A percentile compares a stretch with the other conserved stretches of the same genome.
Evolutionary conservation across 106 monocot species (phyloP).

Genomic region (Acanthochlamys bracteata): DNA sequence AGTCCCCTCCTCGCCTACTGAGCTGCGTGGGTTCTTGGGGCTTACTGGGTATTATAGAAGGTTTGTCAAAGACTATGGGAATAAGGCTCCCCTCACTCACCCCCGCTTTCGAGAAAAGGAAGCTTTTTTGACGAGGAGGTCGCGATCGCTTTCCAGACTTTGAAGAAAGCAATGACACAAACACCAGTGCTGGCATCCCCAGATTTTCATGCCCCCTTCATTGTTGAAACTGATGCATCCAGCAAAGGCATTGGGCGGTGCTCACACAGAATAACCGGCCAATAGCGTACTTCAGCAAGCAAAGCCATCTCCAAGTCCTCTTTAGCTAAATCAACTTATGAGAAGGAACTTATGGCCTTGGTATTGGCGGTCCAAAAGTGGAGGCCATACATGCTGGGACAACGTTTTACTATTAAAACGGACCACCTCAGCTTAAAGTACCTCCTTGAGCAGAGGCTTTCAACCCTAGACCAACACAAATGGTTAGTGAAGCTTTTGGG

Average conservation of each 20-base stretch:
- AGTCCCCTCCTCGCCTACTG: background rate
- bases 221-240: slow-evolving; percentile 11
- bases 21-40: background rate
- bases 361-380: background rate
- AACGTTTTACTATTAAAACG: background rate
- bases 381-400: background rate
- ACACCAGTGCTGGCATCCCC: background rate
- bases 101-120: background rate
- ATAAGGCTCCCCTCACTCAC: background rate
- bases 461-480: background rate
- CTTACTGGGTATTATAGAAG: background rate
- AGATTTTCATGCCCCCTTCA: slow-evolving; percentile 1
- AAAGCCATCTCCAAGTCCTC: background rate
- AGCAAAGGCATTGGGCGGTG: slow-evolving; percentile 3
- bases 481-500: slow-evolving; percentile 3
- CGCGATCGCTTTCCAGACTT: background rate
- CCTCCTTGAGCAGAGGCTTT: background rate
- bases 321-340: slow-evolving; percentile 1
- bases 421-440: slow-evolving; percentile 15
- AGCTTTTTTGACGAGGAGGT: background rate
- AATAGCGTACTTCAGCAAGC: slow-evolving; percentile 8
- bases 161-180: background rate
- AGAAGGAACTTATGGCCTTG: slow-evolving; percentile 14
- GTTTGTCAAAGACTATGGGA: background rate
- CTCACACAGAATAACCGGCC: background rate